phyloP scores from a whole-genome alignment of 1,139 yeast genomes.

The Blastobotrys raffinosifermentans region DNA sequence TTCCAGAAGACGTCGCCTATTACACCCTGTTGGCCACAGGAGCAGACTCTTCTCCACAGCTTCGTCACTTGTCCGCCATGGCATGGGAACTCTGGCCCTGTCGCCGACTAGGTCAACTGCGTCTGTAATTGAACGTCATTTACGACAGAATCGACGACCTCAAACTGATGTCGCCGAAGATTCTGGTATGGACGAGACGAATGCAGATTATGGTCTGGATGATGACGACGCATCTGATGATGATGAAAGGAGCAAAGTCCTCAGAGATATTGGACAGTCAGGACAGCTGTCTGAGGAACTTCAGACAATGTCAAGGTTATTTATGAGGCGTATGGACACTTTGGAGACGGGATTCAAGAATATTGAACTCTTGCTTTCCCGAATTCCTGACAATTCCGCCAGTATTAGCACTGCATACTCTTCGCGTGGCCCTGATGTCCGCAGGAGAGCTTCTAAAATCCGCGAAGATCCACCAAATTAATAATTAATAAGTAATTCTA shows the following conservation, averaged over 20 bases:
- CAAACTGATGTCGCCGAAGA: too few relatives aligned
- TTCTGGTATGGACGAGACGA: slow-evolving; percentile 4
- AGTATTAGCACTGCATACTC: background rate
- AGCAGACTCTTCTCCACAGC: slow-evolving; percentile 16
- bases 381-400: slow-evolving; percentile 6
- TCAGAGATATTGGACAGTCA: slow-evolving; percentile 8
- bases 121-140: slow-evolving; percentile 7
- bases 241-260: slow-evolving; percentile 6
- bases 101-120: slow-evolving; percentile 18
- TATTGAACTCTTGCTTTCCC: slow-evolving; percentile 16
- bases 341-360: slow-evolving; percentile 18
- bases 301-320: slow-evolving; percentile 16
- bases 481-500: too few relatives aligned
- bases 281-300: slow-evolving; percentile 11
- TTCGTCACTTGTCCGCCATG: slow-evolving; percentile 15
- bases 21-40: slow-evolving; percentile 3
- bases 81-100: slow-evolving; percentile 11
- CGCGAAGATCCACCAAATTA: too few relatives aligned
- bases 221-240: slow-evolving; percentile 4
- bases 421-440: too few relatives aligned
- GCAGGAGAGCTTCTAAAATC: too few relatives aligned
- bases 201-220: slow-evolving; percentile 1
- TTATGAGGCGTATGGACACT: slow-evolving; percentile 18
- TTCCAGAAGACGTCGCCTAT: slow-evolving; percentile 1
- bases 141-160: background rate